Evolutionary conservation across 1,284 basidiomycete species (phyloP), one percentile per base, ranked within the genome.

Genomic region (Puccinia hordei): DNA sequence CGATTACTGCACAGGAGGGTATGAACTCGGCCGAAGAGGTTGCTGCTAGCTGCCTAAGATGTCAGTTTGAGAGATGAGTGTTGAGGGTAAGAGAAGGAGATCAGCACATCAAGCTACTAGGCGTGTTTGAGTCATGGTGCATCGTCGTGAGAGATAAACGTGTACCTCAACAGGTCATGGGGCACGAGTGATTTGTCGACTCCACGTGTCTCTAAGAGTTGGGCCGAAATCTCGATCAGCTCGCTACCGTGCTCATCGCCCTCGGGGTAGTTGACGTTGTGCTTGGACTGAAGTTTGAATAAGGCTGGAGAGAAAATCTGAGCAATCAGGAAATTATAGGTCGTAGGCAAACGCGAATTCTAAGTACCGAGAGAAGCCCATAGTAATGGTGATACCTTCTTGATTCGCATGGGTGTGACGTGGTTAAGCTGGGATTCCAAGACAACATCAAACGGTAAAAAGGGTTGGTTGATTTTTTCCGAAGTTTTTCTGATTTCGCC

Each of bases 1-100:
- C 96, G 63, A 99, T 88, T 41, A 99, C 92, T 0, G 95, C 95
- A 85, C 94, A 92, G 4, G 95, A 90, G 1, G 95, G 92, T 3
- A 93, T 90, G 87, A 96, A 92, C 85, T 96, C 92, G 85, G 92
- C 90, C n/a, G 87, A 86, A 19, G 93, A 91, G n/a, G 92, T 91
- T 22, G 87, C 88, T 15, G 90, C 87, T 66, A 92, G 83, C 61
- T 90, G 87, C 80, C 92, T 92, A 68, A 68, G 49, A 66, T 24
- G n/a, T 10, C 38, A 38, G 27, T 24, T 44, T 66, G 15, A 33
- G 15, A 59, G 33, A 33, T 19, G n/a, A n/a, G n/a, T n/a, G n/a
- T 9, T n/a, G n/a, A 24, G 24, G 15, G 41, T 41, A 35, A 46
- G 49, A 44, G 41, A 13, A 22, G 24, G 12, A 75, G n/a, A 41